Base-by-base conservation (phyloP, 2,329 filamentous ascomycete genomes). In the Metarhizium guizhouense region DNA sequence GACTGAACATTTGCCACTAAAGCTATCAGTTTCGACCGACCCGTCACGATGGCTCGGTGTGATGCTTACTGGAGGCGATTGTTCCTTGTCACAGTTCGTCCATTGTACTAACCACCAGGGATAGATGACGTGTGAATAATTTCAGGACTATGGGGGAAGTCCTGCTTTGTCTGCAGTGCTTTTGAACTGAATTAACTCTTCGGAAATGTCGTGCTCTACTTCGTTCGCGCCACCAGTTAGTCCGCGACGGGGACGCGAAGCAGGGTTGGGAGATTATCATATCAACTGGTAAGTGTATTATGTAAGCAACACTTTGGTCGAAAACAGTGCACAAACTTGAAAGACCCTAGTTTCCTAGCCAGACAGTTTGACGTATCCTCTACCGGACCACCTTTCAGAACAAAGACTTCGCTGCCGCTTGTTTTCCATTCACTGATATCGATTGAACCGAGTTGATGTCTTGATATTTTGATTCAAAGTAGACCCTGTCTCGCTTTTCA, bases 1-100 rank as follows among this genome's bases (percentile, higher is more conserved):
- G 45, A 16, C 7, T 48, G 45, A 48, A 45, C 18, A 16, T 34
- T 48, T 25, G 47, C 30, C 49, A 51, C 34, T 54, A 34, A 16
- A 14, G 6, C 4, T 6, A 49, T 30, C 47, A 36, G 30, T 47
- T 48, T 49, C 34, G 16, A 11, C 25, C 42, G 38, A 30, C 34
- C 42, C 20, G 40, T 11, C 25, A 30, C n/a, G 36, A n/a, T 34
- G 32, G 10, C 6, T 48, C 7, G 36, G 62, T 59, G 57, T 52
- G 58, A 57, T 34, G 58, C 62, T 56, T 59, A 61, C 64, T 65
- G 47, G 68, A 63, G 67, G 64, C 63, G 60, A 60, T 57, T 56
- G 56, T 63, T 58, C 59, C 54, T 56, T 55, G 58, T 60, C 61
- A 63, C 70, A 67, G 70, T 69, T 64, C 65, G 61, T 64, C 66